Percentiles rank a stretch among this genome's conserved stretches.
These are phyloP conservation scores for Imleria badia DNA, from an alignment of 768 basidiomycete genomes.

Conservation along the genomic window DNA sequence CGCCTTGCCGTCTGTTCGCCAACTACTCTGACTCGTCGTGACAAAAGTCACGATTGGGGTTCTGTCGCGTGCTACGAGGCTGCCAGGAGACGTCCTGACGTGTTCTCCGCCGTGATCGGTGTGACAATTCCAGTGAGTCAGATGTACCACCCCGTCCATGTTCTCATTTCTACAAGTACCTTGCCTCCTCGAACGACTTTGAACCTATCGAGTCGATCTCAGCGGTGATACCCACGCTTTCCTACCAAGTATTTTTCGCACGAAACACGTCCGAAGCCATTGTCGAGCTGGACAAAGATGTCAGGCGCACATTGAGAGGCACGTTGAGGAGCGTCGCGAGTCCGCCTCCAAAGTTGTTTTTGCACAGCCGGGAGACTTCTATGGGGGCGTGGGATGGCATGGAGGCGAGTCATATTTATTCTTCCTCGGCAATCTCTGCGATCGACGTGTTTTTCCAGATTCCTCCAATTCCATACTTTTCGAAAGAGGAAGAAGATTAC, in stretches of 20 bases:
- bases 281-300: conserved; percentile 53
- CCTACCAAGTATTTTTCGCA: too few species aligned
- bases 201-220: too few species aligned
- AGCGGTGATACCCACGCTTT: too few species aligned
- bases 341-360: conserved; percentile 55
- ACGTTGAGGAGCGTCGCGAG: conserved; percentile 52
- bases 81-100: conserved; percentile 64
- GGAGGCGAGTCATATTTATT: background rate
- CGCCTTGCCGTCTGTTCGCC: conserved; percentile 3
- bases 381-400: conserved; percentile 51
- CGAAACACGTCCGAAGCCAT: conserved; percentile 48
- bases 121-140: conserved; percentile 56
- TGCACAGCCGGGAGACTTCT: conserved; percentile 50
- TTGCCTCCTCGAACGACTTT: too few species aligned
- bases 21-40: background rate
- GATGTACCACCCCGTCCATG: conserved; percentile 61
- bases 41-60: conserved; percentile 78
- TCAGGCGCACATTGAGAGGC: conserved; percentile 56
- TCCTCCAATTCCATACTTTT: conserved; percentile 60
- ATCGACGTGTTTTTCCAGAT: conserved; percentile 41
- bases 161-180: too few species aligned
- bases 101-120: conserved; percentile 58
- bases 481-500: conserved; percentile 64
- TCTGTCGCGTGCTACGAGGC: conserved; percentile 66
- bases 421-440: background rate